Percentiles rank a stretch among this genome's conserved stretches.
Evolutionary conservation across 2,329 filamentous ascomycete genomes (phyloP).

Genomic region (Talaromyces albobiverticillius): DNA sequence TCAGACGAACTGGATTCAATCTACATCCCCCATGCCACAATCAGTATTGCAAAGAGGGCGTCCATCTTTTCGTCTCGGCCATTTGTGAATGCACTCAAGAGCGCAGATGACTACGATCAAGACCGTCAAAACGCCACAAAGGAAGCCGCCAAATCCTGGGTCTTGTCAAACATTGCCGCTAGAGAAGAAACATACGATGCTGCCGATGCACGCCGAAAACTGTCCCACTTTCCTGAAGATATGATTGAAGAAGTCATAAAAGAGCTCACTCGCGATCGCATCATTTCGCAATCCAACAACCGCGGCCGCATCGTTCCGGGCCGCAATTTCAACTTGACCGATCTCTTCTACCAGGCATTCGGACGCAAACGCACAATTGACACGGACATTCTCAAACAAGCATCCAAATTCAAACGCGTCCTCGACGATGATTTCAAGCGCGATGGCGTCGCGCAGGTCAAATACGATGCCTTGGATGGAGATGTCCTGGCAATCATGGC

Average conservation of each 20-base stretch:
- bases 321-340: constrained; percentile 44
- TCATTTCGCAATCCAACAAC: constrained; percentile 38
- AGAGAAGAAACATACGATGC: constrained; percentile 41
- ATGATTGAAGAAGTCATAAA: constrained; percentile 40
- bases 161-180: constrained; percentile 47
- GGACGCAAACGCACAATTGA: constrained; percentile 41
- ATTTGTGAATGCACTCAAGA: constrained; percentile 24
- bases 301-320: constrained; percentile 39
- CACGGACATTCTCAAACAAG: constrained; percentile 37
- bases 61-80: constrained; percentile 6
- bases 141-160: constrained; percentile 45
- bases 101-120: not conserved
- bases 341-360: constrained; percentile 38
- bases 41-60: constrained; percentile 35
- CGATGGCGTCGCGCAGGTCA: constrained; percentile 29
- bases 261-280: constrained; percentile 38
- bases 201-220: constrained; percentile 32
- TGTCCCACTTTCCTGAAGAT: constrained; percentile 30
- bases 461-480: constrained; percentile 41
- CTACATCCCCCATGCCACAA: constrained; percentile 28
- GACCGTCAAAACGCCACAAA: constrained; percentile 24
- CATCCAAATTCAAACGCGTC: constrained; percentile 40
- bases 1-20: constrained; percentile 32
- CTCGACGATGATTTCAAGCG: constrained; percentile 39
- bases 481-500: constrained; percentile 44